phyloP scores from a whole-genome alignment of 805 yeast genomes.

The Kluyveromyces dobzhanskii region DNA sequence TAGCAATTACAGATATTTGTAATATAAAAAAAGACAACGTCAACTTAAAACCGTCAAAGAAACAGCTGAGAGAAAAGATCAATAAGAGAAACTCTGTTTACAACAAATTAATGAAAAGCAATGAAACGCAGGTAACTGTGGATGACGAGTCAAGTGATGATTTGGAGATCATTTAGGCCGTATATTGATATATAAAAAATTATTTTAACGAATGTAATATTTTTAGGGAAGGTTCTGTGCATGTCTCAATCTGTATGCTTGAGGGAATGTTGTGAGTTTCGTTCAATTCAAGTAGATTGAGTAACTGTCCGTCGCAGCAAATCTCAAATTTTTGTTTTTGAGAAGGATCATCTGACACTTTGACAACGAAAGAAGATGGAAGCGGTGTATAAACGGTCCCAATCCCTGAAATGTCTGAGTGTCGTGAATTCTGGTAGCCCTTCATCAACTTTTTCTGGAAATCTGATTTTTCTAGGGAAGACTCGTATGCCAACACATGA shows the following conservation, averaged over 20 bases:
- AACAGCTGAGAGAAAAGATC: conserved; percentile 22
- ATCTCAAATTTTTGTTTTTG: conserved; percentile 14
- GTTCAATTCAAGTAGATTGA: conserved; percentile 15
- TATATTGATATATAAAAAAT: background rate
- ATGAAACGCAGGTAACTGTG: conserved; percentile 6
- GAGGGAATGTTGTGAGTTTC: background rate
- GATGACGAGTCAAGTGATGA: conserved; percentile 23
- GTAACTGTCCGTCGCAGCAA: conserved; percentile 26
- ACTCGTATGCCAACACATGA: conserved; percentile 20
- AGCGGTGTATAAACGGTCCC: conserved; percentile 14
- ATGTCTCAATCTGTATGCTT: background rate
- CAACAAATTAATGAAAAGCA: conserved; percentile 21
- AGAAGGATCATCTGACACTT: conserved; percentile 6
- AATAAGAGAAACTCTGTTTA: conserved; percentile 24
- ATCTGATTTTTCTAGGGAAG: conserved; percentile 7
- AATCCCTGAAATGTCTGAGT: conserved; percentile 9
- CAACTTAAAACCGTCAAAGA: conserved; percentile 27
- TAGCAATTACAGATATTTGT: conserved; percentile 23
- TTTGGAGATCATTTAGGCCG: conserved; percentile 23
- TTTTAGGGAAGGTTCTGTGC: conserved; percentile 5
- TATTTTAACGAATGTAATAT: conserved; percentile 6
- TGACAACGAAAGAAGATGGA: conserved; percentile 11
- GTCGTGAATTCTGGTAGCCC: conserved; percentile 18
- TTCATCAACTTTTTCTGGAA: conserved; percentile 16
- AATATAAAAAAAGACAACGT: conserved; percentile 29